Percentiles rank a stretch among this genome's conserved stretches.
Conservation (phyloP, 1,139 yeast species). For the Sugiyamaella japonica region DNA sequence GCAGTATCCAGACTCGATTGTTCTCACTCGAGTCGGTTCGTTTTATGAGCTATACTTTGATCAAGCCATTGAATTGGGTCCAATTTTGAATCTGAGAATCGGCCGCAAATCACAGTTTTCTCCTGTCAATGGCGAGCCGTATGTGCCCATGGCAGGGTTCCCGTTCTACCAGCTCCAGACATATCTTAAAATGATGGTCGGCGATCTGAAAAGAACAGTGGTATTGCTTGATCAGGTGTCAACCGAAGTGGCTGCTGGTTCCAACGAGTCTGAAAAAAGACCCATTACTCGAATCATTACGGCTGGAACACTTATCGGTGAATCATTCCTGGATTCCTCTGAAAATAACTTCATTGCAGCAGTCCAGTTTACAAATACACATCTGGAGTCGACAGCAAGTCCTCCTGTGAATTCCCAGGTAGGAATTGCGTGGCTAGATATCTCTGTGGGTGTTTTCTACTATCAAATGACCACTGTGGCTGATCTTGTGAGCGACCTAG, state of each 20-base stretch:
- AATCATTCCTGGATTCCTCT: slow-evolving; percentile 71
- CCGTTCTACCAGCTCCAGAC: slow-evolving; percentile 72
- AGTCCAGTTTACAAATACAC: slow-evolving; percentile 40
- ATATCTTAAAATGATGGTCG: slow-evolving; percentile 71
- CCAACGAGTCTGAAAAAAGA: slow-evolving; percentile 50
- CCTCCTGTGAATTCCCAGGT: slow-evolving; percentile 47
- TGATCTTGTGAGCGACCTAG: slow-evolving; percentile 58
- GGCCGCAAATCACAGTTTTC: slow-evolving; percentile 43
- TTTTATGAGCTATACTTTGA: slow-evolving; percentile 86
- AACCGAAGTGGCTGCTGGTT: slow-evolving; percentile 22
- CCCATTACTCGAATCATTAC: slow-evolving; percentile 78
- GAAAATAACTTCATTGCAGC: slow-evolving; percentile 66
- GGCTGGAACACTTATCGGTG: slow-evolving; percentile 92
- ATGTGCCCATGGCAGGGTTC: slow-evolving; percentile 88
- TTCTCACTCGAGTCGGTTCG: slow-evolving; percentile 85
- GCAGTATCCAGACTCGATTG: slow-evolving; percentile 63
- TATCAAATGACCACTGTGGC: slow-evolving; percentile 61
- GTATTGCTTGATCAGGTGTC: slow-evolving; percentile 73
- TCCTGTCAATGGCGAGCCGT: slow-evolving; percentile 44
- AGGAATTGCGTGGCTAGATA: slow-evolving; percentile 87
- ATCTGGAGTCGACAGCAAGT: slow-evolving; percentile 16
- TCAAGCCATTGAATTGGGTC: slow-evolving; percentile 76
- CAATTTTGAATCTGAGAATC: slow-evolving; percentile 62
- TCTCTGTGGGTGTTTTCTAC: slow-evolving; percentile 77
- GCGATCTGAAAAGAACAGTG: slow-evolving; percentile 66